Base-by-base conservation (phyloP, 2,329 filamentous ascomycete genomes). In the Aspergillus ochraceoroseus region DNA sequence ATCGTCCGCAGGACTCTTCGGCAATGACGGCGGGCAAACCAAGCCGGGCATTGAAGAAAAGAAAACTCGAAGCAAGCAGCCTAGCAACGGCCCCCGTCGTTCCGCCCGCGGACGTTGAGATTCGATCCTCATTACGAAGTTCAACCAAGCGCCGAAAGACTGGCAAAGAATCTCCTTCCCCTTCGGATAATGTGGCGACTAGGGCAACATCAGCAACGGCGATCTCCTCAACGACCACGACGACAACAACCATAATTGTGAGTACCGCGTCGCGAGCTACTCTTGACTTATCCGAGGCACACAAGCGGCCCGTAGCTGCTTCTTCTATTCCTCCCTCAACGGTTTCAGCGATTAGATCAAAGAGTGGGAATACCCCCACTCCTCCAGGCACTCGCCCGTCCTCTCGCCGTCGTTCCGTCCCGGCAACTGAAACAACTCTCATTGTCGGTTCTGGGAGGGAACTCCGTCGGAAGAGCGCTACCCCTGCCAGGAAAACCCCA, bases 51-150 rank as follows among this genome's bases (percentile, higher is more conserved):
- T 41, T 51, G 41, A 61, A 54, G 44, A 81, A 80, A 59, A 70
- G 77, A 36, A 81, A 80, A 54, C 65, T 73, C 27, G 76, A 79
- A 33, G 62, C 70, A 19, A 65, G 65, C 13, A 65, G 65, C 2
- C 56, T 59, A 7, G 47, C 58, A 18, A 34, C 46, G 14, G 37
- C 39, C 26, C 9, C 34, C 18, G 28, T 17, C 32, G 26, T 25
- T 43, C 31, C 37, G 35, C 39, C 30, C 33, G 43, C 46, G 45
- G 53, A 52, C 36, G 35, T 32, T 19, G 53, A 58, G 33, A 54
- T 54, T 18, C 47, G 53, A 7, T 41, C 54, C 32, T 51, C 58
- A 12, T 47, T 59, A 18, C 56, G 57, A 27, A 55, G 53, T 28
- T 51, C 57, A 34, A 55, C 56, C 13, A 70, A 67, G 51, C 65